Percentiles rank a stretch among this genome's conserved stretches.
Evolutionary conservation across 2,329 filamentous ascomycete genomes (phyloP).

Genomic region (Alternaria sp.): DNA sequence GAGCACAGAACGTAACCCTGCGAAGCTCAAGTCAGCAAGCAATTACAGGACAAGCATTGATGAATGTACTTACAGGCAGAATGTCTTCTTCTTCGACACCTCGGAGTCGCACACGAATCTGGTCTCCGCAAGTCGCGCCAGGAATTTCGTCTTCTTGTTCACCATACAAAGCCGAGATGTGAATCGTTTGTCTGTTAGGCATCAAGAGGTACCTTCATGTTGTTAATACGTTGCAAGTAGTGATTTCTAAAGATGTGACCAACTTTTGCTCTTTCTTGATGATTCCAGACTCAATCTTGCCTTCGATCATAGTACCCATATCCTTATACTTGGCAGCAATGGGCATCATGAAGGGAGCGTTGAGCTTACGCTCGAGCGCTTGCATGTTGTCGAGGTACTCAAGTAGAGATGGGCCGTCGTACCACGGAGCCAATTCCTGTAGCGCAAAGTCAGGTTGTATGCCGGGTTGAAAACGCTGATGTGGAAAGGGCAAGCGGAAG

Average conservation of each 20-base stretch:
- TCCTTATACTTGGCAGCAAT: conserved; percentile 96
- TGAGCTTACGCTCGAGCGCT: conserved; percentile 91
- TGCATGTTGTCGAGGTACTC: conserved; percentile 96
- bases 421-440: conserved; percentile 76
- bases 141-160: conserved; percentile 93
- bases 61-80: conserved; percentile 65
- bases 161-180: conserved; percentile 86
- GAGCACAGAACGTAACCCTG: conserved; percentile 89
- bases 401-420: conserved; percentile 85
- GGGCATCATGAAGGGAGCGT: conserved; percentile 99
- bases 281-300: conserved; percentile 85
- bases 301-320: conserved; percentile 96
- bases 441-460: neutral
- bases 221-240: neutral
- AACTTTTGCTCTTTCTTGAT: conserved; percentile 23
- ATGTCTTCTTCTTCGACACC: conserved; percentile 98
- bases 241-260: neutral
- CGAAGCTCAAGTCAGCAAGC: neutral
- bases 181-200: conserved; percentile 86
- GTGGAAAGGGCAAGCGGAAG: no score
- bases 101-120: conserved; percentile 88
- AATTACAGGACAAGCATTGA: neutral
- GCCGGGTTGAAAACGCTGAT: no score
- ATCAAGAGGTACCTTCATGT: conserved; percentile 89
- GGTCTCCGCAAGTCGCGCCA: conserved; percentile 88